Evolutionary conservation across 1,284 basidiomycete species (phyloP).

Genomic region (Sporisorium exsertum): DNA sequence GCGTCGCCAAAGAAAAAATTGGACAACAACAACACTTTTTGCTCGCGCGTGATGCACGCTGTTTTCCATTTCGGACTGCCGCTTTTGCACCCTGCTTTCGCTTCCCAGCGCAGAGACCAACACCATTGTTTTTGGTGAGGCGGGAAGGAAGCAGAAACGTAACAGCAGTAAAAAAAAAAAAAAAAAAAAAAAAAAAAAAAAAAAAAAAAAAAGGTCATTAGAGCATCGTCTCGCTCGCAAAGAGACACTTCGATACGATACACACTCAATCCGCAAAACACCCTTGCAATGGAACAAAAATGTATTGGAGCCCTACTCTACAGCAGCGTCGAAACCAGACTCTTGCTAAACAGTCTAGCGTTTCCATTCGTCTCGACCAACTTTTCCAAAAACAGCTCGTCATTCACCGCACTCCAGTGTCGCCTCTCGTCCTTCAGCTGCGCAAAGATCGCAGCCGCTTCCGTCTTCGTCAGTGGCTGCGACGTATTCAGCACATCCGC

Average conservation of each 20-base stretch:
- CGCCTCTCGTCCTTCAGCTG: conserved; percentile 51
- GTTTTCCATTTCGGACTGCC: background rate
- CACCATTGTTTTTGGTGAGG: background rate
- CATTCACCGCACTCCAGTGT: conserved; percentile 56
- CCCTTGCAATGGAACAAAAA: background rate
- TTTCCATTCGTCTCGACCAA: conserved; percentile 63
- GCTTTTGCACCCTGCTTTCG: background rate
- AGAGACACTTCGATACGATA: background rate
- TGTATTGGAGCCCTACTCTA: conserved; percentile 5
- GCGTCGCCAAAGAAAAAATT: background rate
- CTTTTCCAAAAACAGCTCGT: conserved; percentile 62
- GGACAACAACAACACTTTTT: conserved; percentile 16
- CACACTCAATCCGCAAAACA: background rate
- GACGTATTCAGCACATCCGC: conserved; percentile 38
- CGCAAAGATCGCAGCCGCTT: conserved; percentile 53
- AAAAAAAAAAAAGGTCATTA: too few species aligned
- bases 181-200: too few species aligned
- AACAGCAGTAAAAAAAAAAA: background rate
- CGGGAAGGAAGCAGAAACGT: background rate
- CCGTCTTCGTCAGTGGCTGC: conserved; percentile 30
- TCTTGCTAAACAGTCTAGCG: conserved; percentile 52
- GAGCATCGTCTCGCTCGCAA: too few species aligned
- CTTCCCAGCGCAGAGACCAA: background rate
- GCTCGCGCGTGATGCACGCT: background rate
- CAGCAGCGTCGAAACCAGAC: conserved; percentile 45